A percentile compares a stretch with the other conserved stretches of the same genome.
phyloP scores from a whole-genome alignment of 1,139 yeast genomes.

The Blastobotrys malaysiensis region DNA sequence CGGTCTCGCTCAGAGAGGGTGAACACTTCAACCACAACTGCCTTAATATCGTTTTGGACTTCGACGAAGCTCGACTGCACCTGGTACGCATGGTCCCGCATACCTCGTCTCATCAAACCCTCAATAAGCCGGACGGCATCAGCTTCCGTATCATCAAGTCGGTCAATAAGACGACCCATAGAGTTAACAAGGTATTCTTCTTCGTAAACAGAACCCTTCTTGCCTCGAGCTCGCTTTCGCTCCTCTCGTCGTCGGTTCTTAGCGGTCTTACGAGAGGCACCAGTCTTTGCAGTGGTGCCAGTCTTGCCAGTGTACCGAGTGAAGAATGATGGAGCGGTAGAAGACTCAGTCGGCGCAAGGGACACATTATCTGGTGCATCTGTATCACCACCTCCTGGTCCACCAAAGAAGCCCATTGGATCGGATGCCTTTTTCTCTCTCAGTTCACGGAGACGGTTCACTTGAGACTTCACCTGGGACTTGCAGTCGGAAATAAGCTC shows the following conservation, averaged over 20 bases:
- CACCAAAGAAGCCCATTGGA: conserved; percentile 70
- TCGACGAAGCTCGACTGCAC: conserved; percentile 66
- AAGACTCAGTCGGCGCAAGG: conserved; percentile 89
- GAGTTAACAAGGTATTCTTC: conserved; percentile 91
- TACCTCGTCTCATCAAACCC: conserved; percentile 65
- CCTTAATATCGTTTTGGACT: conserved; percentile 49
- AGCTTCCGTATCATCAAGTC: conserved; percentile 65
- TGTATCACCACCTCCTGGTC: conserved; percentile 42
- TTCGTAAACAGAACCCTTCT: conserved; percentile 95
- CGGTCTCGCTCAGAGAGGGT: conserved; percentile 68
- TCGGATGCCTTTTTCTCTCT: conserved; percentile 77
- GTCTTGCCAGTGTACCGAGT: conserved; percentile 96
- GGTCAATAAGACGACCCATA: conserved; percentile 78
- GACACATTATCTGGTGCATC: conserved; percentile 90
- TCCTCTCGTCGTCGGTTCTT: conserved; percentile 93
- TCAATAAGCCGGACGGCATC: conserved; percentile 74
- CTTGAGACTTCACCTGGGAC: conserved; percentile 77
- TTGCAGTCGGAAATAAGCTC: conserved; percentile 90
- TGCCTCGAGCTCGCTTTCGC: conserved; percentile 91
- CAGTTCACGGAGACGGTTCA: conserved; percentile 75
- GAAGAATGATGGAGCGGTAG: conserved; percentile 87
- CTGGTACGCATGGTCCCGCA: conserved; percentile 76
- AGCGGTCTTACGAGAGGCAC: conserved; percentile 86
- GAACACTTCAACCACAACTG: conserved; percentile 68
- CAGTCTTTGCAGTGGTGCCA: conserved; percentile 91